Evolutionary conservation across 2,329 filamentous ascomycete species (phyloP).

Genomic region (Leptographium galeiforme): DNA sequence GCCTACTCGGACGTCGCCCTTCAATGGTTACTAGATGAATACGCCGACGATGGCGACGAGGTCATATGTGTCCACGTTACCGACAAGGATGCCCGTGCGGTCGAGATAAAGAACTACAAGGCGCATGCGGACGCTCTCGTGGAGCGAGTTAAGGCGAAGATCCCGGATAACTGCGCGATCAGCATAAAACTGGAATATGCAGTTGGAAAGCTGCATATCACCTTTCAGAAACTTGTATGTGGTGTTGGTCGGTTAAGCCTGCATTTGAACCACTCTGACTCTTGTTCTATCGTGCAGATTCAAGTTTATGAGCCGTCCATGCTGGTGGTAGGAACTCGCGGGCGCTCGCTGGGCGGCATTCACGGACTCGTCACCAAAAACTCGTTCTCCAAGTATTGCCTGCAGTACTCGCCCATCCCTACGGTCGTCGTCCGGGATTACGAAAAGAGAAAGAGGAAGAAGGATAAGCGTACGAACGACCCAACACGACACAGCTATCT

Average conservation of each 20-base stretch:
- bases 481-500: constrained; percentile 63
- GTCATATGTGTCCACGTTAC: constrained; percentile 82
- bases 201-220: constrained; percentile 77
- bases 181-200: constrained; percentile 77
- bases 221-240: constrained; percentile 78
- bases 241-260: not conserved
- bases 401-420: constrained; percentile 85
- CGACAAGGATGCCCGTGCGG: constrained; percentile 62
- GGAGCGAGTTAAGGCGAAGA: constrained; percentile 65
- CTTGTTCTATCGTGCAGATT: constrained; percentile 42
- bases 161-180: constrained; percentile 66
- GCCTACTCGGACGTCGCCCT: constrained; percentile 85
- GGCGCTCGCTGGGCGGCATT: constrained; percentile 70
- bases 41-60: constrained; percentile 88
- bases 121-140: constrained; percentile 64
- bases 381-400: constrained; percentile 86
- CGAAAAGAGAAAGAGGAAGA: constrained; percentile 80
- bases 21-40: constrained; percentile 82
- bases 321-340: constrained; percentile 78
- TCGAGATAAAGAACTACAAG: constrained; percentile 58
- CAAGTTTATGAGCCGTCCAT: constrained; percentile 84
- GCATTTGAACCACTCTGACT: not conserved
- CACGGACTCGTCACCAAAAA: constrained; percentile 73
- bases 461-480: constrained; percentile 69
- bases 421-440: constrained; percentile 85